Percentiles rank a stretch among this genome's conserved stretches.
These are phyloP conservation scores for Quercus dentata DNA, from an alignment of 306 rosid species.

Conservation along the genomic window DNA sequence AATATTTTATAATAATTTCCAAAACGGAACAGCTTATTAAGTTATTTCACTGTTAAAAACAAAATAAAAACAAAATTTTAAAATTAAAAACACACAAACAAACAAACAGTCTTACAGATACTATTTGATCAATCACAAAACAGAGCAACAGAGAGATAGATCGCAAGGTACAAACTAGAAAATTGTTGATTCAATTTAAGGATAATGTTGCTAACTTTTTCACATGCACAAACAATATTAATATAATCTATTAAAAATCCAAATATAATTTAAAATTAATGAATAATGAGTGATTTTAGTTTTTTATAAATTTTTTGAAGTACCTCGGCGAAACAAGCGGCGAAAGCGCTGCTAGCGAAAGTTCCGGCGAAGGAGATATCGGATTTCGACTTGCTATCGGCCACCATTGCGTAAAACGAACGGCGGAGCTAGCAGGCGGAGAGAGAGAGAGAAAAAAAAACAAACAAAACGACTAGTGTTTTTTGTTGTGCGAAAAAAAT, in stretches of 20 bases:
- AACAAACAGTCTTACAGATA: background rate
- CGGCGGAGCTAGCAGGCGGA: background rate
- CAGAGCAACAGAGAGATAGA: background rate
- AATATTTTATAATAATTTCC: background rate
- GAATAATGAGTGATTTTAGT: no score
- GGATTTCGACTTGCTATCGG: conserved; percentile 48
- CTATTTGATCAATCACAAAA: background rate
- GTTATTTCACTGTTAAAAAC: background rate
- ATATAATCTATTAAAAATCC: no score
- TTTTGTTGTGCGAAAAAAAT: background rate
- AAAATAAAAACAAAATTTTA: background rate
- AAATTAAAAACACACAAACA: background rate
- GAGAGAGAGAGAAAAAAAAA: background rate
- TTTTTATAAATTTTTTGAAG: background rate
- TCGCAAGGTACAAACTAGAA: background rate
- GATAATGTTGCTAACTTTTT: background rate
- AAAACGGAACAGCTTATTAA: background rate
- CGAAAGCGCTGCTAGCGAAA: conserved; percentile 69
- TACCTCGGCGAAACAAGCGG: conserved; percentile 83
- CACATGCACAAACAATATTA: no score
- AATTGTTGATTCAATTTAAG: background rate
- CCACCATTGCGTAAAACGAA: conserved; percentile 48
- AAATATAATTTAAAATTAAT: no score
- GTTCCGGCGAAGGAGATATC: conserved; percentile 69
- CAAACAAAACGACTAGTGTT: background rate